Percentiles rank a stretch among this genome's conserved stretches.
Conservation (phyloP, 345 rosid species). For the Pseudoturritis turrita region DNA sequence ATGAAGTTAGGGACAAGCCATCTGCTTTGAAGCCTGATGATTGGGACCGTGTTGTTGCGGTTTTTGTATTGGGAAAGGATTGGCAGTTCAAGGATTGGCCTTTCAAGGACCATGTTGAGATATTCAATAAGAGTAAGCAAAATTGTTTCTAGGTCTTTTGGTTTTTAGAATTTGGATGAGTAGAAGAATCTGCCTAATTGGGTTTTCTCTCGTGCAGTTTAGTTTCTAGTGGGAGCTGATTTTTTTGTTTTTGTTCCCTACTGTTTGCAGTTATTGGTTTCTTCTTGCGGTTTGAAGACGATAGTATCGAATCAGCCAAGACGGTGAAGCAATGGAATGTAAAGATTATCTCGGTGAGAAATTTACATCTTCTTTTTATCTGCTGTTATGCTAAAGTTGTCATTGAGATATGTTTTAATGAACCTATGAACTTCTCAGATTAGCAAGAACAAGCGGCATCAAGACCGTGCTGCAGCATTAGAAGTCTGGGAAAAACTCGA, state of each 20-base stretch:
- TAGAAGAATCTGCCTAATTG: not conserved
- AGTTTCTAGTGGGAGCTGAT: not conserved
- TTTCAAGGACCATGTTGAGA: slow-evolving; percentile 90
- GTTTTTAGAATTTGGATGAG: not conserved
- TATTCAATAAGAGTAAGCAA: slow-evolving; percentile 79
- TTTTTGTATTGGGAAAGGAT: slow-evolving; percentile 87
- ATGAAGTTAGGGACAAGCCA: slow-evolving; percentile 94
- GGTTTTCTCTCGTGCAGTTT: not conserved
- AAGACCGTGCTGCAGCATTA: slow-evolving; percentile 91
- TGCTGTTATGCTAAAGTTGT: not conserved
- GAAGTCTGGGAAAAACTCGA: slow-evolving; percentile 96
- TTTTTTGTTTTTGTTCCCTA: not conserved
- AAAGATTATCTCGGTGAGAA: slow-evolving; percentile 82
- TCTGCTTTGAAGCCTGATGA: slow-evolving; percentile 76
- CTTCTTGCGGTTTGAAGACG: slow-evolving; percentile 93
- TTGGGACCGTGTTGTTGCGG: slow-evolving; percentile 94
- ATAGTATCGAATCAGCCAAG: slow-evolving; percentile 90
- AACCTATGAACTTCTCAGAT: slow-evolving; percentile 45
- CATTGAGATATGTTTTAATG: not conserved
- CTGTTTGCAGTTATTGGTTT: slow-evolving; percentile 76
- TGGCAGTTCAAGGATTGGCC: slow-evolving; percentile 99
- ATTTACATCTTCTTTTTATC: not conserved
- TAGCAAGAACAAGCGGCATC: slow-evolving; percentile 94
- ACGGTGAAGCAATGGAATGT: slow-evolving; percentile 98
- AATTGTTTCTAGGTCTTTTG: not conserved